phyloP scores from a whole-genome alignment of 306 rosid genomes.

The Citrullus mucosospermus region DNA sequence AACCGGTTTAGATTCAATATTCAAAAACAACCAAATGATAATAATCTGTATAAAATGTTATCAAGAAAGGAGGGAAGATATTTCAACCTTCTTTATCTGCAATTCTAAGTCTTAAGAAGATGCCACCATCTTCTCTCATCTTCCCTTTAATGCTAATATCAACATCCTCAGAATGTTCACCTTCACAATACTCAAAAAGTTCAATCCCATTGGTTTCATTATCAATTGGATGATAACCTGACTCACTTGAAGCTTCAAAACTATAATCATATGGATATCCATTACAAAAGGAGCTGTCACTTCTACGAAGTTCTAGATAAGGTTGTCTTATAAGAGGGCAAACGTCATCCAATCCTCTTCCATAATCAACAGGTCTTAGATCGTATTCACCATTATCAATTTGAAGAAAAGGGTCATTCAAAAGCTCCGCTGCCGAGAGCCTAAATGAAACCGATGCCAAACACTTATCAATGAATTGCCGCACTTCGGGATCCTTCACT shows the following conservation, averaged over 20 bases:
- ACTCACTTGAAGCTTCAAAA: constrained; percentile 24
- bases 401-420: constrained; percentile 67
- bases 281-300: constrained; percentile 15
- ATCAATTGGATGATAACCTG: constrained; percentile 5
- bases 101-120: constrained; percentile 16
- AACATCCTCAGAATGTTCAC: constrained; percentile 7
- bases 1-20: not conserved
- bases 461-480: constrained; percentile 75
- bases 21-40: not conserved
- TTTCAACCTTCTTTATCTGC: constrained; percentile 14
- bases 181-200: constrained; percentile 13
- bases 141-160: constrained; percentile 14
- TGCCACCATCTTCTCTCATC: constrained; percentile 8
- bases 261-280: constrained; percentile 37
- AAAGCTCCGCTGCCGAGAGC: constrained; percentile 79
- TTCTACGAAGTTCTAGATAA: constrained; percentile 25
- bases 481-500: constrained; percentile 78
- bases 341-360: constrained; percentile 10
- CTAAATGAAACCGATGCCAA: constrained; percentile 66
- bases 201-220: constrained; percentile 1
- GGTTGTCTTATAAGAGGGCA: constrained; percentile 41
- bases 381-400: constrained; percentile 54
- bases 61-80: not conserved
- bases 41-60: not conserved
- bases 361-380: constrained; percentile 22